phyloP scores from a whole-genome alignment of 768 basidiomycete species.

The Tricholoma saponaceum region DNA sequence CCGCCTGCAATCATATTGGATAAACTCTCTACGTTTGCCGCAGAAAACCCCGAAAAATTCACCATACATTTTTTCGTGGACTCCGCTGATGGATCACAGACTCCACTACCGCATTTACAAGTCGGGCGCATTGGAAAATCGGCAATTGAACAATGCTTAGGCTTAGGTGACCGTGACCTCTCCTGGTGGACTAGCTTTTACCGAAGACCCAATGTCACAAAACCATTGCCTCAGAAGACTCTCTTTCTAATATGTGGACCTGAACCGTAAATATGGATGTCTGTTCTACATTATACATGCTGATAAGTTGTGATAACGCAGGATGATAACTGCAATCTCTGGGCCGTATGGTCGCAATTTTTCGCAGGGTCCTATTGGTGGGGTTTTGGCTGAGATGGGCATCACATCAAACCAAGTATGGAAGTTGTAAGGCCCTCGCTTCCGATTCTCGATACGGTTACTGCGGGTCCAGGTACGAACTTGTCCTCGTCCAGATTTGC shows the following conservation, averaged over 20 bases:
- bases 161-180: slow-evolving; percentile 15
- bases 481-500: neutral
- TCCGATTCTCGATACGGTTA: neutral
- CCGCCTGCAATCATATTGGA: slow-evolving; percentile 63
- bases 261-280: slow-evolving; percentile 54
- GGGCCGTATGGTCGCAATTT: slow-evolving; percentile 74
- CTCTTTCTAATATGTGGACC: slow-evolving; percentile 83
- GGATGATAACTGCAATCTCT: slow-evolving; percentile 73
- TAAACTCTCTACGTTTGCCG: slow-evolving; percentile 45
- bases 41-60: slow-evolving; percentile 51
- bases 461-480: neutral
- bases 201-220: slow-evolving; percentile 12
- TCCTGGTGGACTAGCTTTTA: slow-evolving; percentile 37
- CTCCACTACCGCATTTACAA: slow-evolving; percentile 23
- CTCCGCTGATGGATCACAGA: slow-evolving; percentile 26
- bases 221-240: slow-evolving; percentile 30
- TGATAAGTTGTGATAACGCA: slow-evolving; percentile 21
- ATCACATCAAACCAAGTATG: slow-evolving; percentile 60
- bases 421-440: slow-evolving; percentile 46
- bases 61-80: slow-evolving; percentile 64
- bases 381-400: slow-evolving; percentile 62
- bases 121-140: slow-evolving; percentile 53
- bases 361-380: slow-evolving; percentile 70
- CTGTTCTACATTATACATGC: neutral
- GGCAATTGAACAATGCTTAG: slow-evolving; percentile 41